Evolutionary conservation across 805 yeast genomes (phyloP).

Genomic region (Saturnispora serradocipensis): DNA sequence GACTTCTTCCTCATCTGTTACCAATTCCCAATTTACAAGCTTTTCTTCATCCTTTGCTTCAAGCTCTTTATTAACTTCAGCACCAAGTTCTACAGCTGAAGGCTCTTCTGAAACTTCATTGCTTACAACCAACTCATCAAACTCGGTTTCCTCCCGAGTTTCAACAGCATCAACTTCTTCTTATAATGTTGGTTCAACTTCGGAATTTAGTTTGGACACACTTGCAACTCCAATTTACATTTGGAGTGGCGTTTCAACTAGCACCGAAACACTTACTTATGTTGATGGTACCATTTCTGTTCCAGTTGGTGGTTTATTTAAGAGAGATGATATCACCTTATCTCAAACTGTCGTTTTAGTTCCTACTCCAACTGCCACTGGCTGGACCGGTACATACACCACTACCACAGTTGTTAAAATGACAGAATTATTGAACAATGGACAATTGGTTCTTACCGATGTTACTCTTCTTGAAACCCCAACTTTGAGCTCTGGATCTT

Average conservation of each 20-base stretch:
- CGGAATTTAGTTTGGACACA: neutral
- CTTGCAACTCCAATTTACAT: neutral
- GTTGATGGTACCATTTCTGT: constrained; percentile 1
- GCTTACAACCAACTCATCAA: neutral
- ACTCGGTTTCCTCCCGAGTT: neutral
- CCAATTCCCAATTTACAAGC: neutral
- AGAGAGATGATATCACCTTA: constrained; percentile 5
- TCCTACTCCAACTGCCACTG: constrained; percentile 2
- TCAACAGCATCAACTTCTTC: neutral
- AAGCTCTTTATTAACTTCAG: neutral
- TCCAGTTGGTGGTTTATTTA: constrained; percentile 3
- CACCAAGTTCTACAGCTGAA: neutral
- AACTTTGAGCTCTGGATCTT: neutral
- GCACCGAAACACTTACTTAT: neutral
- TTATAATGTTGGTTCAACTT: too few relatives aligned
- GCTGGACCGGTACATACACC: neutral
- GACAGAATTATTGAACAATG: constrained; percentile 1
- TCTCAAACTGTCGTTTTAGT: constrained; percentile 1
- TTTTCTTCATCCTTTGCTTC: neutral
- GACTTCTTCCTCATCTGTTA: neutral
- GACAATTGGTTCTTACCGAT: neutral
- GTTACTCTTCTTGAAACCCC: constrained; percentile 1
- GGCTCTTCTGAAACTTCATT: too few relatives aligned
- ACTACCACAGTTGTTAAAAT: neutral
- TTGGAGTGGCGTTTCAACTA: neutral